Percentiles rank a stretch among this genome's conserved stretches.
phyloP scores from a whole-genome alignment of 805 yeast genomes.

The Ogataea neopini region DNA sequence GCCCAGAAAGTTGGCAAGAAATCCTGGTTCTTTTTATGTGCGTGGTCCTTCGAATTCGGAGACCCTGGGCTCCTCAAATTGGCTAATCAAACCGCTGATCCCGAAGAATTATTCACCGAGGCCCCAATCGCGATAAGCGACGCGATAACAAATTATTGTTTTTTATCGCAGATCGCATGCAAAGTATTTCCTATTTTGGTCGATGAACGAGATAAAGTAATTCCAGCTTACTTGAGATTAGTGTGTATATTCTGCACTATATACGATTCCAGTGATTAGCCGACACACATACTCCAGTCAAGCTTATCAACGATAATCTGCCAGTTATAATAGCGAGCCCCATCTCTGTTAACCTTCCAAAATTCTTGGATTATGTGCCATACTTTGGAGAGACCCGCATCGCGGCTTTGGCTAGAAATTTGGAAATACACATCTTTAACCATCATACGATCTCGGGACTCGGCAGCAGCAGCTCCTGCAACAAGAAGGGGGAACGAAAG shows the following conservation, averaged over 20 bases:
- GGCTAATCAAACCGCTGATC: too few relatives aligned
- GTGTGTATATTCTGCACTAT: too few relatives aligned
- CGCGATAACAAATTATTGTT: not conserved
- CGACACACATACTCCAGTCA: constrained; percentile 29
- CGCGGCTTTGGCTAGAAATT: constrained; percentile 11
- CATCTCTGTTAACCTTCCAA: constrained; percentile 28
- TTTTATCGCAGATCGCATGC: not conserved
- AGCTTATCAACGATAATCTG: constrained; percentile 26
- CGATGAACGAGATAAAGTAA: not conserved
- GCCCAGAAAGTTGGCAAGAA: not conserved
- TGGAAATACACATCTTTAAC: constrained; percentile 21
- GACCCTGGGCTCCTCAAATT: too few relatives aligned
- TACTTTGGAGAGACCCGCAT: constrained; percentile 18
- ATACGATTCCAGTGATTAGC: too few relatives aligned
- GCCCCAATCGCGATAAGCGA: not conserved
- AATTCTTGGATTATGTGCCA: constrained; percentile 28
- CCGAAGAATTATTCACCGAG: not conserved
- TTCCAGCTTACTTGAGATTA: too few relatives aligned
- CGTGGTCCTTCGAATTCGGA: too few relatives aligned
- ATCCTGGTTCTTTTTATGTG: not conserved
- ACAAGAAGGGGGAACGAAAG: constrained; percentile 26
- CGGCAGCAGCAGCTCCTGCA: constrained; percentile 30
- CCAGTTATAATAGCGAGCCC: constrained; percentile 24
- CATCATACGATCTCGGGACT: constrained; percentile 26
- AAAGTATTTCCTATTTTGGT: not conserved